phyloP scores from a whole-genome alignment of 176 grass and related monocot genomes.

The Ampelocalamus luodianensis region DNA sequence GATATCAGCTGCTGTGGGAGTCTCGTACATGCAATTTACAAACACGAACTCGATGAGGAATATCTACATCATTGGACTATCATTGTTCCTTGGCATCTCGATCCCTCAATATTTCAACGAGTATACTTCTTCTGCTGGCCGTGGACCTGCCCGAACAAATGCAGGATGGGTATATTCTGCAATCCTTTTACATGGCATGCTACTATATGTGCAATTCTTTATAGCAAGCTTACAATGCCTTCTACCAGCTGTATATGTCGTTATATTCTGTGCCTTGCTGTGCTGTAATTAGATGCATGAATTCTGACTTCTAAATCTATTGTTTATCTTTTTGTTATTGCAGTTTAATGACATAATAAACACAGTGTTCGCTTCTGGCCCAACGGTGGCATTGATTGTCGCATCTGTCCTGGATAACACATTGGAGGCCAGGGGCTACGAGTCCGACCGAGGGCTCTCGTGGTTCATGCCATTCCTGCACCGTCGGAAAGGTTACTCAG shows the following conservation, averaged over 20 bases:
- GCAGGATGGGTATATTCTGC: slow-evolving; percentile 87
- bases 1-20: slow-evolving; percentile 79
- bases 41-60: slow-evolving; percentile 99
- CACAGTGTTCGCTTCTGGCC: slow-evolving; percentile 79
- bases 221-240: neutral
- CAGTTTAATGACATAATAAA: slow-evolving; percentile 99
- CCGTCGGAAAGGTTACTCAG: slow-evolving; percentile 45
- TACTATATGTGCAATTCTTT: neutral
- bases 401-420: slow-evolving; percentile 75
- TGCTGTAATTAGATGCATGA: slow-evolving; percentile 5
- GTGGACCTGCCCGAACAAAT: slow-evolving; percentile 74
- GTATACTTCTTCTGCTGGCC: slow-evolving; percentile 64
- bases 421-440: slow-evolving; percentile 45
- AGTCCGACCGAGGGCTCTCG: slow-evolving; percentile 71
- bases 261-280: neutral
- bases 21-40: slow-evolving; percentile 82
- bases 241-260: neutral
- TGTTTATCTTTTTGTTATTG: neutral
- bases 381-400: slow-evolving; percentile 68
- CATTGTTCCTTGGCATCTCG: slow-evolving; percentile 87
- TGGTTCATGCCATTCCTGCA: slow-evolving; percentile 73
- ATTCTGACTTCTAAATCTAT: neutral
- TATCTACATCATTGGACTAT: slow-evolving; percentile 83
- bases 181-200: neutral
- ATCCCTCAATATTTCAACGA: slow-evolving; percentile 94